These are phyloP conservation scores for Claviceps sp. DNA, from an alignment of 2,329 filamentous ascomycete genomes.

Conservation along the genomic window DNA sequence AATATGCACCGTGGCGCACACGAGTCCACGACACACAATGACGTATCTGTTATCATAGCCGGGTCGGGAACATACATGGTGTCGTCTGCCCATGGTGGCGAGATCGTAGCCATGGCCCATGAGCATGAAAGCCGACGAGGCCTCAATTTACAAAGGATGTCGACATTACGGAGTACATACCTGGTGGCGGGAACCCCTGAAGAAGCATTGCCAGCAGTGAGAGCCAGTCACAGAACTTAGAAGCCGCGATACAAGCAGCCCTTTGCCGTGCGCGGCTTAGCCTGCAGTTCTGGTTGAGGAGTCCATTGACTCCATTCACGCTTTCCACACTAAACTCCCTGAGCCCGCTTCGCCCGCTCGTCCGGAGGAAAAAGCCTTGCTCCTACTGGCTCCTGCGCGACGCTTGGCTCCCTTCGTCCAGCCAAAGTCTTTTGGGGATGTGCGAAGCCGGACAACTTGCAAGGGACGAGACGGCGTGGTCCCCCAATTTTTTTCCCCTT, in stretches of 20 bases:
- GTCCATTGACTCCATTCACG: neutral
- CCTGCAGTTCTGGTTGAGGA: conserved; percentile 13
- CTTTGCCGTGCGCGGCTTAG: conserved; percentile 9
- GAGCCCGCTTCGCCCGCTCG: neutral
- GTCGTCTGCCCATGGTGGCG: neutral
- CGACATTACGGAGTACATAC: too few relatives aligned
- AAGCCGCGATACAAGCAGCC: neutral
- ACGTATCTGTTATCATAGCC: neutral
- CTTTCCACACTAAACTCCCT: neutral
- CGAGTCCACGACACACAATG: neutral
- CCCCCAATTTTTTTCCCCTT: conserved; percentile 20
- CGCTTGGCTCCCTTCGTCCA: too few relatives aligned
- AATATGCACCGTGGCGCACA: too few relatives aligned
- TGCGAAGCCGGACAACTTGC: neutral
- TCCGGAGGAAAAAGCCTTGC: neutral
- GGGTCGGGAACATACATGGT: neutral
- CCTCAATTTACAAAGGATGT: neutral
- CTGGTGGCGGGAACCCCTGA: neutral
- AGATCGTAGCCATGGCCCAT: neutral
- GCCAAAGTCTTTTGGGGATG: neutral
- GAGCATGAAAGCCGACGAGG: neutral
- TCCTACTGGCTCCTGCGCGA: neutral
- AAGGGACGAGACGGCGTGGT: conserved; percentile 5
- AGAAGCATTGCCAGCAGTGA: neutral
- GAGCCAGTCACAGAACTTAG: neutral